phyloP scores from a whole-genome alignment of 257 asterid species.

The Ilex aquifolium region DNA sequence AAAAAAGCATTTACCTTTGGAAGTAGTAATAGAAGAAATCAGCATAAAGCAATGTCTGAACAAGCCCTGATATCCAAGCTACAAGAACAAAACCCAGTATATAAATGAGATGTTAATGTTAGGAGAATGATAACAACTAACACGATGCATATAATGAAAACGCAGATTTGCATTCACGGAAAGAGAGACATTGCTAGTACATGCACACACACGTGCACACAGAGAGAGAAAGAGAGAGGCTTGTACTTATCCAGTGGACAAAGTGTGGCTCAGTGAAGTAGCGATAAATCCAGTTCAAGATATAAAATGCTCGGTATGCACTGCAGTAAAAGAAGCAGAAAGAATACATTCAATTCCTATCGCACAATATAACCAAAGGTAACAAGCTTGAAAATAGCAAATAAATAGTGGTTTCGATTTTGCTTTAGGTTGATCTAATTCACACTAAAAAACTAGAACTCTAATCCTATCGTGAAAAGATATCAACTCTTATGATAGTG shows the following conservation, averaged over 20 bases:
- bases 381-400: too few species aligned
- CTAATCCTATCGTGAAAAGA: too few species aligned
- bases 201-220: not conserved
- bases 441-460: too few species aligned
- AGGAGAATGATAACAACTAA: too few species aligned
- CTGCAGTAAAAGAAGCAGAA: conserved; percentile 35
- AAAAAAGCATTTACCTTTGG: conserved; percentile 46
- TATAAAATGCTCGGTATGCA: conserved; percentile 69
- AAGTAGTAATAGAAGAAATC: conserved; percentile 90
- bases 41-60: conserved; percentile 72
- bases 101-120: not conserved
- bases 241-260: conserved; percentile 78
- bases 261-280: conserved; percentile 82
- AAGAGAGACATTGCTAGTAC: too few species aligned
- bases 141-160: too few species aligned
- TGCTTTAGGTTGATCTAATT: too few species aligned
- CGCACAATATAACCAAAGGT: not conserved
- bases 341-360: not conserved
- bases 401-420: too few species aligned
- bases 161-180: too few species aligned
- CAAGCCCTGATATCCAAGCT: conserved; percentile 84
- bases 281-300: conserved; percentile 90
- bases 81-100: conserved; percentile 17
- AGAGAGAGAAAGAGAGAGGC: conserved; percentile 17
- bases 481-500: too few species aligned